Base-by-base conservation (phyloP, 2,329 filamentous ascomycete genomes). In the Colletotrichum acutatum region DNA sequence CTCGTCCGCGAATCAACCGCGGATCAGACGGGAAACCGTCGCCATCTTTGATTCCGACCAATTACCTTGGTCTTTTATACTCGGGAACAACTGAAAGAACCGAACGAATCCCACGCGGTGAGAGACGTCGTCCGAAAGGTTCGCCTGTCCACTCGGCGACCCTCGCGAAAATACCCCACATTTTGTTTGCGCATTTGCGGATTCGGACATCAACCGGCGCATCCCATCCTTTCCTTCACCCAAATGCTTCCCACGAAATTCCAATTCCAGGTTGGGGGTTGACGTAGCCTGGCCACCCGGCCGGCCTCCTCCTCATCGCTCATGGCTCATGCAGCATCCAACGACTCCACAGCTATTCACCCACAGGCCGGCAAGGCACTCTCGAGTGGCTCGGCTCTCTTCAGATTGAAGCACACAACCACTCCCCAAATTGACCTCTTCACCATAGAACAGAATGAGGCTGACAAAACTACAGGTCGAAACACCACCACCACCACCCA, bases 381-480 rank as follows among this genome's bases (percentile, higher is more conserved):
- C 19, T 49, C 22, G 42, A 49, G 22, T 49, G 42, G 42, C 42
- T 49, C 42, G 42, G 42, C 19, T 49, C 19, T 4, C 42, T 49
- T 7, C 8, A 49, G 19, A 49, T n/a, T 22, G 42, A 49, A 49
- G 42, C 42, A 52, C 59, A 32, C 26, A 53, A 24, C n/a, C 46
- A 24, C 26, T 5, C 16, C 42, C n/a, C 28, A 63, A 22, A 52
- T 14, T 1, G 24, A 26, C n/a, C 22, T 32, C 14, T 52, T 16
- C 42, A 64, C 62, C 62, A 64, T 22, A 22, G 30, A 56, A 19
- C 61, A 56, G 28, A 64, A 64, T 30, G 49, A 49, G 62, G 62
- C 62, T 64, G 49, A 56, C 49, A n/a, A 24, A 4, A 37, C 30
- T 16, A 24, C 30, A 28, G n/a, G 53, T 56, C 53, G 24, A 30